Evolutionary conservation across 345 rosid genomes (phyloP).

Genomic region (Corchorus olitorius): DNA sequence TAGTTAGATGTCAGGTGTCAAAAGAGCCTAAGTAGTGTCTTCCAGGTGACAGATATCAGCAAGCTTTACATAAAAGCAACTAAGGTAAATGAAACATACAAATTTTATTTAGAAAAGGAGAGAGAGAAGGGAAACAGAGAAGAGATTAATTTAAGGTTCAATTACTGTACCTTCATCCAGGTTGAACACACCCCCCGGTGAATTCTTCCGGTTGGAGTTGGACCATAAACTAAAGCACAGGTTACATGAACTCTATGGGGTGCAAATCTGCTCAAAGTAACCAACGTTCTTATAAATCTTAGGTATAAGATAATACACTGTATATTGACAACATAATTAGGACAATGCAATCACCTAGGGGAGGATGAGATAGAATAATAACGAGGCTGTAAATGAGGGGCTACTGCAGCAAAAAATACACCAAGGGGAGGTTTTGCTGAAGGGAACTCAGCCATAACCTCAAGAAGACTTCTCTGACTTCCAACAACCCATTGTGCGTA

Average conservation of each 20-base stretch:
- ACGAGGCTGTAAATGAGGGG: constrained; percentile 89
- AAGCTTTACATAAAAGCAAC: not conserved
- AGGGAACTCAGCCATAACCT: constrained; percentile 89
- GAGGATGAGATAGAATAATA: constrained; percentile 97
- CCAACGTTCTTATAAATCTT: not conserved
- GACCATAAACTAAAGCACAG: constrained; percentile 82
- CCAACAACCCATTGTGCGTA: constrained; percentile 87
- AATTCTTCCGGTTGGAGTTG: constrained; percentile 80
- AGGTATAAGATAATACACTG: not conserved
- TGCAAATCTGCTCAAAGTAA: constrained; percentile 51
- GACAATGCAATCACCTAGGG: constrained; percentile 54
- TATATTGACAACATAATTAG: not conserved
- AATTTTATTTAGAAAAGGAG: not conserved
- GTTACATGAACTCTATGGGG: constrained; percentile 86
- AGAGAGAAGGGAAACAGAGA: too few relatives aligned
- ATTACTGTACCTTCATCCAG: constrained; percentile 77
- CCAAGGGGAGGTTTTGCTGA: constrained; percentile 92
- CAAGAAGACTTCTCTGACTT: constrained; percentile 92
- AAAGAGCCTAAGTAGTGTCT: constrained; percentile 4
- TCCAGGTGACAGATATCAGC: not conserved
- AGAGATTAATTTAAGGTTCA: not conserved
- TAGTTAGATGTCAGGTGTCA: not conserved
- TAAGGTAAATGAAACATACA: not conserved
- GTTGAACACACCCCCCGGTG: constrained; percentile 97
- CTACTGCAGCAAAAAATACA: constrained; percentile 91